Evolutionary conservation across 2,329 filamentous ascomycete genomes (phyloP).

Genomic region (Nemania sp.): DNA sequence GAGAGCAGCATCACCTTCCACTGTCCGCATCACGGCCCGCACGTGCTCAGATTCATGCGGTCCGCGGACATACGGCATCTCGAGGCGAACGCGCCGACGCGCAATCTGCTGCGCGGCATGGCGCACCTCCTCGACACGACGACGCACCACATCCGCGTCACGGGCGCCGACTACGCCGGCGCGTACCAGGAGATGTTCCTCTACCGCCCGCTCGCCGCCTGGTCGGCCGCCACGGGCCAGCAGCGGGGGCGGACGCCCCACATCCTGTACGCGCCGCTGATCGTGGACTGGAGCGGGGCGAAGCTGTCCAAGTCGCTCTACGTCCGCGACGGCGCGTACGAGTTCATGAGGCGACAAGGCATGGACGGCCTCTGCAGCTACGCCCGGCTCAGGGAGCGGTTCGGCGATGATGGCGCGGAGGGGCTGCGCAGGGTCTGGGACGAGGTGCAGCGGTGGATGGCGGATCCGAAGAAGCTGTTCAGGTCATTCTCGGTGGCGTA

Average conservation of each 20-base stretch:
- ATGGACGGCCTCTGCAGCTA: conserved; percentile 14
- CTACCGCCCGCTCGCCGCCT: conserved; percentile 15
- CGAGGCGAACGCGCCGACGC: conserved; percentile 11
- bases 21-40: conserved; percentile 10
- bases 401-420: conserved; percentile 1
- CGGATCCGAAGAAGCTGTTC: conserved; percentile 13
- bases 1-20: background rate
- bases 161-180: conserved; percentile 15
- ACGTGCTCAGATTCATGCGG: background rate
- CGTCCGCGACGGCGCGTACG: conserved; percentile 5
- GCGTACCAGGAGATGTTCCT: conserved; percentile 13
- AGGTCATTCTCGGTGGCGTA: conserved; percentile 16
- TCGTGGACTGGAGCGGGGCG: conserved; percentile 18
- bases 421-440: conserved; percentile 15
- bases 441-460: conserved; percentile 13
- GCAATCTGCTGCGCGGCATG: conserved; percentile 16
- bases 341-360: background rate
- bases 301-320: conserved; percentile 20
- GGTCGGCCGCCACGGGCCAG: conserved; percentile 8
- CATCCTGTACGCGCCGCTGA: conserved; percentile 17
- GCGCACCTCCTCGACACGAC: conserved; percentile 9
- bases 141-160: conserved; percentile 14
- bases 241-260: conserved; percentile 7
- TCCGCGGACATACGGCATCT: conserved; percentile 1
- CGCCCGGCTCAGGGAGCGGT: conserved; percentile 2